Conservation (phyloP, 345 rosid species). For the Lumnitzera littorea region DNA sequence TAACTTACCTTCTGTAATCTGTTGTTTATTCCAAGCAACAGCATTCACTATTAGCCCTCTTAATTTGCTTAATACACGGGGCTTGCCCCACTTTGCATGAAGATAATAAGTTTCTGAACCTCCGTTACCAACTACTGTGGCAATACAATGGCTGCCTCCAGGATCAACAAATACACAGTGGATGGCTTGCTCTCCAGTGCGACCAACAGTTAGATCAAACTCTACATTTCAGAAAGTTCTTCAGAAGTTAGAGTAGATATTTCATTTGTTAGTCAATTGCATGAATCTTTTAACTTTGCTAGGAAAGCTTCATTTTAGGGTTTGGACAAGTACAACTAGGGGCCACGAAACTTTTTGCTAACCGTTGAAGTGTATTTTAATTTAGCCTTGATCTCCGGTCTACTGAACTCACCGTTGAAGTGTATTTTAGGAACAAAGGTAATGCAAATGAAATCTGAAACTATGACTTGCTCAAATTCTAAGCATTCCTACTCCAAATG, state of each 20-base stretch:
- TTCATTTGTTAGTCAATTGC: neutral
- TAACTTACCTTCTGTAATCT: slow-evolving; percentile 73
- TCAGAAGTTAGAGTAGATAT: no score
- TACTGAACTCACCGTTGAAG: no score
- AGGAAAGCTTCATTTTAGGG: no score
- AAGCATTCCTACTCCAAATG: no score
- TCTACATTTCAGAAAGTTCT: slow-evolving; percentile 28
- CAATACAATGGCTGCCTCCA: slow-evolving; percentile 93
- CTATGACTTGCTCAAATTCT: no score
- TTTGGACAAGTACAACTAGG: no score
- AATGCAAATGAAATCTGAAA: no score
- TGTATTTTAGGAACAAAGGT: no score
- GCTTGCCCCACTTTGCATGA: slow-evolving; percentile 95
- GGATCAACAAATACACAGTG: slow-evolving; percentile 96
- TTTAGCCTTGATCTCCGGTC: no score
- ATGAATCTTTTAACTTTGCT: neutral
- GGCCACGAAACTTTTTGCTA: no score
- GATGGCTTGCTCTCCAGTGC: slow-evolving; percentile 84
- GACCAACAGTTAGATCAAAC: slow-evolving; percentile 77
- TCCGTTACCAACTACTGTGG: slow-evolving; percentile 68
- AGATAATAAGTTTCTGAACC: slow-evolving; percentile 87
- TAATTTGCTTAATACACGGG: slow-evolving; percentile 66
- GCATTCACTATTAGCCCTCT: slow-evolving; percentile 82
- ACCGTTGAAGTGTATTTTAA: no score
- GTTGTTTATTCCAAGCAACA: slow-evolving; percentile 95